These are phyloP conservation scores for Coccomyxa sp. DNA, from an alignment of 139 green algal species.

Conservation along the genomic window DNA sequence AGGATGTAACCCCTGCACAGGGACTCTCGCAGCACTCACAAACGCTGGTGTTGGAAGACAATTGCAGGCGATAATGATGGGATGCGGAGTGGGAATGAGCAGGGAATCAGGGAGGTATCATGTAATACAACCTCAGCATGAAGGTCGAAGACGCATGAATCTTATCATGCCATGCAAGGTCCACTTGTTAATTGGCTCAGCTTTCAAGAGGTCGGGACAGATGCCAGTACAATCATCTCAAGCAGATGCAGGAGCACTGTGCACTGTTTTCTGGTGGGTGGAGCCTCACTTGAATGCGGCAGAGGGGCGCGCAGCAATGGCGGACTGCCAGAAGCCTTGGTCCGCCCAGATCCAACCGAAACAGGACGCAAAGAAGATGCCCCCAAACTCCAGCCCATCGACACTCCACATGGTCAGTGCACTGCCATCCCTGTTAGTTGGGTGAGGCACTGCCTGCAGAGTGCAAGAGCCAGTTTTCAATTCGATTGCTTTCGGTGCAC, in stretches of 20 bases:
- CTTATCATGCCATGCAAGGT: no score
- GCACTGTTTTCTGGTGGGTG: no score
- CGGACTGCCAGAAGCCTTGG: constrained; percentile 68
- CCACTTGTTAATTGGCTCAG: no score
- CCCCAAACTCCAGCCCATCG: constrained; percentile 11
- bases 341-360: neutral
- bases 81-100: neutral
- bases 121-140: no score
- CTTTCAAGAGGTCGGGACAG: no score
- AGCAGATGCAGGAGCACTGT: no score
- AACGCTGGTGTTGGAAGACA: neutral
- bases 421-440: constrained; percentile 74
- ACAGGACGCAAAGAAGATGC: neutral
- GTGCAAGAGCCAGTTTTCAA: neutral
- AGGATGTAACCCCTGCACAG: constrained; percentile 62
- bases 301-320: constrained; percentile 81
- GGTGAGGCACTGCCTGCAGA: constrained; percentile 44
- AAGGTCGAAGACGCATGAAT: no score
- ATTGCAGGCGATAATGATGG: neutral
- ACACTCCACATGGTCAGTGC: constrained; percentile 83
- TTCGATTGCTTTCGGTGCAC: no score
- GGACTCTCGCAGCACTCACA: neutral
- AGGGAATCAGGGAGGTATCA: no score
- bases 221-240: no score
- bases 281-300: constrained; percentile 57